phyloP scores from a whole-genome alignment of 768 basidiomycete species.

The Mycena leptocephala region DNA sequence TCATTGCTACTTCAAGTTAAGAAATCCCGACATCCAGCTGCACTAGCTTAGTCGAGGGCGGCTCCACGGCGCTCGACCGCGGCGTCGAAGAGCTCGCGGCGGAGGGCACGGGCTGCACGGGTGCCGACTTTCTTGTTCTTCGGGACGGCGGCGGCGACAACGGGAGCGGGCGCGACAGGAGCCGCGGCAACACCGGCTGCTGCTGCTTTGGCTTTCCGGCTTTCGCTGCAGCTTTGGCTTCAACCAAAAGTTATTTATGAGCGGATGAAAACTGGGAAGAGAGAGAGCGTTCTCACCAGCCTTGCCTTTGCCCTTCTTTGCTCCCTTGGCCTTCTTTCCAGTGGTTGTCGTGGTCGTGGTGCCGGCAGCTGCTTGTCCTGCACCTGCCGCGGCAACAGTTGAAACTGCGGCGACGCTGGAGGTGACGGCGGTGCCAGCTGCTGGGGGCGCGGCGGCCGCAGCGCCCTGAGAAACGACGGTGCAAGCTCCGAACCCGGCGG shows the following conservation, averaged over 20 bases:
- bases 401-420: slow-evolving; percentile 6
- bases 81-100: slow-evolving; percentile 25
- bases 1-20: not conserved
- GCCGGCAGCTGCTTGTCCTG: too few relatives aligned
- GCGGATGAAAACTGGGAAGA: too few relatives aligned
- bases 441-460: slow-evolving; percentile 39
- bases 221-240: too few relatives aligned
- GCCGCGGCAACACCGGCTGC: too few relatives aligned
- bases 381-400: not conserved
- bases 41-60: slow-evolving; percentile 21
- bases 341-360: too few relatives aligned
- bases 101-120: slow-evolving; percentile 25
- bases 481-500: slow-evolving; percentile 71
- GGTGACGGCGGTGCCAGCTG: slow-evolving; percentile 27
- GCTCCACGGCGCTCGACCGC: not conserved
- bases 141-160: slow-evolving; percentile 25
- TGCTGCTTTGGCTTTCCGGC: too few relatives aligned
- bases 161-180: not conserved
- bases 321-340: too few relatives aligned
- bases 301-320: too few relatives aligned
- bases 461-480: slow-evolving; percentile 58
- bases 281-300: too few relatives aligned
- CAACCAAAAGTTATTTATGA: too few relatives aligned
- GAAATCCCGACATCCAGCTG: slow-evolving; percentile 4
- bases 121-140: slow-evolving; percentile 27